Evolutionary conservation across 345 rosid genomes (phyloP).

Genomic region (Erysimum cheiranthoides): DNA sequence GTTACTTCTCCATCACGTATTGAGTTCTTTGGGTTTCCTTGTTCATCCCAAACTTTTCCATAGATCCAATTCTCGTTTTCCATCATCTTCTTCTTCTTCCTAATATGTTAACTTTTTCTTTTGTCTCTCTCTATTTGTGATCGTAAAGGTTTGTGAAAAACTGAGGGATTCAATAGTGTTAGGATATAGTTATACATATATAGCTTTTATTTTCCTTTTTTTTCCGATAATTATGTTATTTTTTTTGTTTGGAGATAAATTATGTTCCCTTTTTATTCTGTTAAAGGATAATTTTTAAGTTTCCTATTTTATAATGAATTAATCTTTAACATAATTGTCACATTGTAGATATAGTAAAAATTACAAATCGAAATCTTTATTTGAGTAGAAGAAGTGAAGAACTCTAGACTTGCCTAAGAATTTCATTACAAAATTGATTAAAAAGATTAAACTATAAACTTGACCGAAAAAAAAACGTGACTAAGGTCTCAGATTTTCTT

Average conservation of each 20-base stretch:
- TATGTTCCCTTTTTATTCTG: background rate
- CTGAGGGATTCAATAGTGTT: background rate
- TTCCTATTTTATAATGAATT: background rate
- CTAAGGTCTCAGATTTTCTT: too few species aligned
- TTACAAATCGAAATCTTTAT: too few species aligned
- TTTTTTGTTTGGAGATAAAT: background rate
- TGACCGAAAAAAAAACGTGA: too few species aligned
- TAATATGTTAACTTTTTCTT: background rate
- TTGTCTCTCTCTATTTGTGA: background rate
- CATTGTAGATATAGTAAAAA: too few species aligned
- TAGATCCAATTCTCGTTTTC: constrained; percentile 28
- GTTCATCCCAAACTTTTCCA: constrained; percentile 30
- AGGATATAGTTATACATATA: background rate
- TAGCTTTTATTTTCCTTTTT: background rate
- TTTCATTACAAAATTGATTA: too few species aligned
- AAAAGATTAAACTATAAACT: too few species aligned
- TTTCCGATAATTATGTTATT: background rate
- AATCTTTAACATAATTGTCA: too few species aligned
- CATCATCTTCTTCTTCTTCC: background rate
- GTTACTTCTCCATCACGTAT: constrained; percentile 14
- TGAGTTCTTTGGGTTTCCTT: constrained; percentile 28
- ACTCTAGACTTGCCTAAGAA: too few species aligned
- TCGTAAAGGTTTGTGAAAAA: background rate
- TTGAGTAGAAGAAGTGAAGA: too few species aligned
- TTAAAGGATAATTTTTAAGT: background rate